Base-by-base conservation (phyloP, 163 green algal genomes). In the Chlorella variabilis region DNA sequence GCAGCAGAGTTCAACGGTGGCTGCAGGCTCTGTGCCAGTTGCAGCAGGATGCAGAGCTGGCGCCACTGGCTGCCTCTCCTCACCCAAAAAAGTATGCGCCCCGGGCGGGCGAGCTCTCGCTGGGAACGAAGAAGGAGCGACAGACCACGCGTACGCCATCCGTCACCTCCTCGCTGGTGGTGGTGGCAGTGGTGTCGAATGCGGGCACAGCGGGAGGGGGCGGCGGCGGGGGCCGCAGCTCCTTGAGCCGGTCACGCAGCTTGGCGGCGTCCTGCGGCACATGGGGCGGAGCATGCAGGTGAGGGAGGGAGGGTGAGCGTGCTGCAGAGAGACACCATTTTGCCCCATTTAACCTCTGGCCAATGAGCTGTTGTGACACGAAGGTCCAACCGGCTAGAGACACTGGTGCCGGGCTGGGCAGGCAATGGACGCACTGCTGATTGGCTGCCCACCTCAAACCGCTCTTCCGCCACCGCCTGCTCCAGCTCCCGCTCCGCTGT, bases 401-500 rank as follows among this genome's bases (percentile, higher is more conserved):
- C n/a, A n/a, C n/a, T n/a, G n/a, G n/a, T n/a, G n/a, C n/a, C n/a
- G n/a, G n/a, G n/a, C n/a, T n/a, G 31, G 29, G 7, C 38, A 23
- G 39, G 34, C 27, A 31, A 66, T 39, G n/a, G n/a, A n/a, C n/a
- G n/a, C n/a, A n/a, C n/a, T n/a, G n/a, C n/a, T n/a, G n/a, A n/a
- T n/a, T 21, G 15, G 21, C 21, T 42, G 11, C 65, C 0, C 41
- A 67, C 71, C 71, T 67, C 48, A 58, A 75, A 86, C 27, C 82
- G 62, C 48, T 86, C 74, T 20, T 86, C 82, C 34, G 59, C 25
- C 7, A 86, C 49, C 11, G 73, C 73, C 5, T 18, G 38, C 71
- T 80, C 73, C 18, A 80, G 73, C 27, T 80, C 73, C 6, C 51
- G 65, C 29, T 86, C 81, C 51, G 95, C 76, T 77, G 93, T 80